A percentile compares a stretch with the other conserved stretches of the same genome.
These are phyloP conservation scores for Candida awuae DNA, from an alignment of 805 yeast species.

Conservation along the genomic window DNA sequence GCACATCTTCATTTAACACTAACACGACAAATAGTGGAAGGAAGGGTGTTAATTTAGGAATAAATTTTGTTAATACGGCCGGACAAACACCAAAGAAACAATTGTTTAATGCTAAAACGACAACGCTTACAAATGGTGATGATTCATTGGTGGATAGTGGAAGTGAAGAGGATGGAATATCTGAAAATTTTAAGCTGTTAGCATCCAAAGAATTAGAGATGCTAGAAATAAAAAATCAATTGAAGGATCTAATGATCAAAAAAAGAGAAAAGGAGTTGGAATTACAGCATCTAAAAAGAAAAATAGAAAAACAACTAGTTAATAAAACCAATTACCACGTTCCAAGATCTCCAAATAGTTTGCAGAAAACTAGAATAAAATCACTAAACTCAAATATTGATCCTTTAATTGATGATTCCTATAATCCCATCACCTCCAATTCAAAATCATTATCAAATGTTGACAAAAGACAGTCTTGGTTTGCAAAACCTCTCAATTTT, in stretches of 20 bases:
- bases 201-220: slow-evolving; percentile 65
- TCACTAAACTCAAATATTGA: slow-evolving; percentile 15
- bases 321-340: slow-evolving; percentile 7
- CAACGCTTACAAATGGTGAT: not conserved
- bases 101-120: not conserved
- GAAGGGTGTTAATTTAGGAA: slow-evolving; percentile 27
- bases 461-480: slow-evolving; percentile 19
- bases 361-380: slow-evolving; percentile 13
- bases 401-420: slow-evolving; percentile 18
- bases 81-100: not conserved
- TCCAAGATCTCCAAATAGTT: slow-evolving; percentile 18
- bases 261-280: slow-evolving; percentile 40
- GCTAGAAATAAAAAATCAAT: slow-evolving; percentile 52
- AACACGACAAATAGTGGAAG: slow-evolving; percentile 14
- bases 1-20: slow-evolving; percentile 11
- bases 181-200: slow-evolving; percentile 47
- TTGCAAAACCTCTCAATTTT: slow-evolving; percentile 48
- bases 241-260: slow-evolving; percentile 35
- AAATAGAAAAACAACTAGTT: slow-evolving; percentile 40
- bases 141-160: not conserved
- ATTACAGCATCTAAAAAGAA: slow-evolving; percentile 40
- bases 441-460: not conserved
- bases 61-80: slow-evolving; percentile 20
- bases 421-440: slow-evolving; percentile 4
- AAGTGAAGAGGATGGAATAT: slow-evolving; percentile 30